Conservation (phyloP, 345 rosid genomes). For the Jatropha curcas region DNA sequence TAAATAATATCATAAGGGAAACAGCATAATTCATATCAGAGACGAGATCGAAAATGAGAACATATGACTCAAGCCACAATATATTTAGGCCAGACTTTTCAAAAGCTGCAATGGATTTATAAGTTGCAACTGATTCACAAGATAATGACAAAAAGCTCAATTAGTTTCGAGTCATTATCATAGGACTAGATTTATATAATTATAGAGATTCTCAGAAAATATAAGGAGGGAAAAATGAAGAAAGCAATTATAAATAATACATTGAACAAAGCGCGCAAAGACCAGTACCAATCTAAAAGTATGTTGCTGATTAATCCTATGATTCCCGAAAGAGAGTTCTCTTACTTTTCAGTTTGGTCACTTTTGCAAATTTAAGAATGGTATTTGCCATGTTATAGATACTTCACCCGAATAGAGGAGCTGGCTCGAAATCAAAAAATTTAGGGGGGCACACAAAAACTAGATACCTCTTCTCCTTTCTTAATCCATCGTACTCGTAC, state of each 20-base stretch:
- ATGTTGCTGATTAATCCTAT: neutral
- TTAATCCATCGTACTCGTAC: conserved; percentile 62
- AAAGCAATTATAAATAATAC: neutral
- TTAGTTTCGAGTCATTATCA: too few relatives aligned
- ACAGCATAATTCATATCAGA: neutral
- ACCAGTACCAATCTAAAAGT: conserved; percentile 2
- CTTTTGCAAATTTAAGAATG: neutral
- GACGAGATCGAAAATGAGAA: neutral
- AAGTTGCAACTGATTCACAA: neutral
- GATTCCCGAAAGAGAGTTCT: neutral
- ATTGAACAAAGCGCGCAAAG: neutral
- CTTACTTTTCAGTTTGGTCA: neutral
- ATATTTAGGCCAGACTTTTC: neutral
- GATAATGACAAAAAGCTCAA: too few relatives aligned
- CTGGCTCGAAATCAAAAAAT: conserved; percentile 14
- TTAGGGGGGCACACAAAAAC: conserved; percentile 9
- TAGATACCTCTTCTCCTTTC: conserved; percentile 87
- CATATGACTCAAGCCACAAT: neutral
- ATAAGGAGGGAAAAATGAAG: neutral
- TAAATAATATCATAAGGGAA: neutral
- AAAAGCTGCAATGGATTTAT: neutral
- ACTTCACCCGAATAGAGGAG: conserved; percentile 14
- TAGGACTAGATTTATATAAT: too few relatives aligned
- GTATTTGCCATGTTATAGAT: neutral
- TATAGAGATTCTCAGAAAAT: too few relatives aligned